phyloP scores from a whole-genome alignment of 73 alveolate genomes.

The Uronychia binucleata region DNA sequence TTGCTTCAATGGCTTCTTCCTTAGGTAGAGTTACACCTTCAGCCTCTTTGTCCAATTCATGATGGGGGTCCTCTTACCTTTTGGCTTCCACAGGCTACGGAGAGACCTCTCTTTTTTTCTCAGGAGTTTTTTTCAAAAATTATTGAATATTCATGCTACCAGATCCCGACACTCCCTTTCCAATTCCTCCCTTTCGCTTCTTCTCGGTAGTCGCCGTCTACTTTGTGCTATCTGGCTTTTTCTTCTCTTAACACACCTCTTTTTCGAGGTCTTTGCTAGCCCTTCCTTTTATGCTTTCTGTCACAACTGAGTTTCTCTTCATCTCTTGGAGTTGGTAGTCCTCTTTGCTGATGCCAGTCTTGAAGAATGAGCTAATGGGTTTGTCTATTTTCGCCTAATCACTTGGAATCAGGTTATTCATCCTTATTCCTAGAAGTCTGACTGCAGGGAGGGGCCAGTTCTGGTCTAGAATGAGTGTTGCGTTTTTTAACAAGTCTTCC shows the following conservation, averaged over 20 bases:
- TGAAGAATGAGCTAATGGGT: constrained; percentile 1
- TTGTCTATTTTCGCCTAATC: constrained; percentile 38
- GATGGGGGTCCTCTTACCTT: too few species aligned
- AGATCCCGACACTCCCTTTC: not conserved
- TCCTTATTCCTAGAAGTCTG: constrained; percentile 43
- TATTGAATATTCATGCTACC: not conserved
- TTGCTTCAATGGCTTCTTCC: too few species aligned
- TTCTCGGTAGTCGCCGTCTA: not conserved
- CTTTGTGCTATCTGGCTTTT: not conserved
- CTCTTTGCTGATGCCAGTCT: not conserved
- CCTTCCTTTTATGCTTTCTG: too few species aligned
- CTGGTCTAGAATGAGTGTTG: constrained; percentile 24
- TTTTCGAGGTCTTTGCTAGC: too few species aligned
- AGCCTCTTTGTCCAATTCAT: too few species aligned
- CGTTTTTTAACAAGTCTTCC: constrained; percentile 34
- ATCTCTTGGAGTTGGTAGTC: not conserved
- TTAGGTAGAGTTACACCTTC: too few species aligned
- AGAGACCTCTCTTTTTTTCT: not conserved
- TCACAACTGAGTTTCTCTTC: not conserved
- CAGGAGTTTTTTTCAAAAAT: not conserved
- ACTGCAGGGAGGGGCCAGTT: constrained; percentile 59
- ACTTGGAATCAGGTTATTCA: constrained; percentile 18
- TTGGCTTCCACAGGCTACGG: too few species aligned
- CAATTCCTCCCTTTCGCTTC: not conserved
- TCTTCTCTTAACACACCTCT: not conserved